Evolutionary conservation across 345 rosid species (phyloP), one percentile per base, ranked within the genome.

Genomic region (Brassica napus): DNA sequence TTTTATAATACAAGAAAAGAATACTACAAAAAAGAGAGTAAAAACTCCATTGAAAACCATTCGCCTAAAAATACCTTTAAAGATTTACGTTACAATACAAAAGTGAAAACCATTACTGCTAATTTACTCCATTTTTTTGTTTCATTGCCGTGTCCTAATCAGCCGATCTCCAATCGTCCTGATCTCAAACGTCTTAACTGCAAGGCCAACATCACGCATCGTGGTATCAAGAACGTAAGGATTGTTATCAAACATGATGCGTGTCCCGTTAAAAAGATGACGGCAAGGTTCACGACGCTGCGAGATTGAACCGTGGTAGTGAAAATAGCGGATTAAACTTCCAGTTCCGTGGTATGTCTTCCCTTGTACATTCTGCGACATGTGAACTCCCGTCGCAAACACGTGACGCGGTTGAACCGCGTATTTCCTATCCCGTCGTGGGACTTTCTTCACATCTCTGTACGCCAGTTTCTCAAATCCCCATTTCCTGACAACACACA

Each of bases 401-500:
- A 89, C 97, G 4, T 84, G 82, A 6, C 93, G 88, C 0, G 98
- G 97, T 26, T 92, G 97, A 42, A 94, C 87, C 4, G 90, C 97
- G 52, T 92, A 94, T 74, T 94, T 94, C 0, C 98, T 76, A 65
- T 94, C 98, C 65, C 94, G 86, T 52, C 98, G 66, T 70, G 86
- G 69, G 5, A 88, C 97, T 73, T 76, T 90, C 83, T 91, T 94
- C 65, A 83, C 84, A 16, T 94, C 97, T 75, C 85, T 85, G 73
- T 85, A 94, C 6, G 89, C 97, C 28, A 94, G 86, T 82, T 94
- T 94, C 91, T 94, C 98, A 70, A 94, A 77, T 4, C 98, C 98
- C 98, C 98, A 94, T 85, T 83, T 88, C 84, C 98, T 94, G 89
- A 67, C 3, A 58, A 77, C 28, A 70, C 42, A 60, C 14, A 55